These are phyloP conservation scores for Hericium alpestre DNA, from an alignment of 768 basidiomycete species.

Conservation along the genomic window DNA sequence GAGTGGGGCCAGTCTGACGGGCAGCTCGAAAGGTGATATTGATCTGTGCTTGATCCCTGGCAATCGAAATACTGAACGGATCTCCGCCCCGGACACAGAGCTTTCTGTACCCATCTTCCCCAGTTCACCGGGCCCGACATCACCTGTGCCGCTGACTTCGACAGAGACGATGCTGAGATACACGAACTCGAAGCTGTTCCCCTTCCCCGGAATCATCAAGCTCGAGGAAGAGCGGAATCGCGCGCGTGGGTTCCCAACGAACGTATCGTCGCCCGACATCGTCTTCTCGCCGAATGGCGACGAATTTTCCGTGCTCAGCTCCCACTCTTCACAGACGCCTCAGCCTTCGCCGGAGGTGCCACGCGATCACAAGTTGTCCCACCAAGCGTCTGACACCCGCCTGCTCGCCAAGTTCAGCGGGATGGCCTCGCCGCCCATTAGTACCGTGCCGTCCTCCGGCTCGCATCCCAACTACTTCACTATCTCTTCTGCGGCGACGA, in stretches of 20 bases:
- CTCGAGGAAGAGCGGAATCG: slow-evolving; percentile 60
- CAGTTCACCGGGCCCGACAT: slow-evolving; percentile 46
- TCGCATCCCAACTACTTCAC: slow-evolving; percentile 42
- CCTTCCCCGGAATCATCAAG: slow-evolving; percentile 79
- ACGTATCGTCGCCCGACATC: slow-evolving; percentile 40
- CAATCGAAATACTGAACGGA: not conserved
- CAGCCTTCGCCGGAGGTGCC: slow-evolving; percentile 34
- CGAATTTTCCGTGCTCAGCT: slow-evolving; percentile 32
- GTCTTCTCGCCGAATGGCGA: slow-evolving; percentile 32
- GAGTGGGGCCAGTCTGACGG: slow-evolving; percentile 16
- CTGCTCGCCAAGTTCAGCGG: slow-evolving; percentile 44
- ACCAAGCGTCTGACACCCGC: slow-evolving; percentile 61
- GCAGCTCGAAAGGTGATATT: slow-evolving; percentile 1
- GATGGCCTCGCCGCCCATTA: slow-evolving; percentile 25
- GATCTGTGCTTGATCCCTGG: not conserved
- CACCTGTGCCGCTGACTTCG: slow-evolving; percentile 71
- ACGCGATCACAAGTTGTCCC: slow-evolving; percentile 54
- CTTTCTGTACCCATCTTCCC: slow-evolving; percentile 25
- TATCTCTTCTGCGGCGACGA: slow-evolving; percentile 23
- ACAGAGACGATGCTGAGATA: slow-evolving; percentile 64
- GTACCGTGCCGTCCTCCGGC: slow-evolving; percentile 34
- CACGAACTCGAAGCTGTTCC: slow-evolving; percentile 71
- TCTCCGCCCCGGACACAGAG: not conserved
- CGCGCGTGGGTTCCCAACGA: slow-evolving; percentile 38
- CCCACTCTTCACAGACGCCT: slow-evolving; percentile 40